A percentile compares a stretch with the other conserved stretches of the same genome.
Conservation (phyloP, 768 basidiomycete species). For the Mycena pura region DNA sequence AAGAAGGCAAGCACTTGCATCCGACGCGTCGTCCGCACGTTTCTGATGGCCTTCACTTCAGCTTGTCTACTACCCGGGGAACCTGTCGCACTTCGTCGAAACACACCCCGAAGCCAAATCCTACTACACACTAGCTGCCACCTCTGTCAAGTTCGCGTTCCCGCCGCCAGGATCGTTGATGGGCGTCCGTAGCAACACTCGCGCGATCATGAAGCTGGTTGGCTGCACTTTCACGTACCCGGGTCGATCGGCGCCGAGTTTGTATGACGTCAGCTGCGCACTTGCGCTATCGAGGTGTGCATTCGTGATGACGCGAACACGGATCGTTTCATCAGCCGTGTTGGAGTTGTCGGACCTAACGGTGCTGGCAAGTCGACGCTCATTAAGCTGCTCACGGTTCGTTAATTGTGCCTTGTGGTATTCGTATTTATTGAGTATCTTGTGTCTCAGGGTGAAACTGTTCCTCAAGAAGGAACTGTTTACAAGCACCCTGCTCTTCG, state of each 20-base stretch:
- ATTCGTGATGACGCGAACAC: no score
- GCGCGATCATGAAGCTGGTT: conserved; percentile 92
- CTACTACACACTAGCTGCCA: conserved; percentile 95
- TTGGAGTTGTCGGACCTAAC: conserved; percentile 91
- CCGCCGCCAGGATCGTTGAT: conserved; percentile 95
- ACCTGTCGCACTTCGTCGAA: conserved; percentile 88
- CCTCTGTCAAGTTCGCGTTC: conserved; percentile 94
- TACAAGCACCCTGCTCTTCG: conserved; percentile 95
- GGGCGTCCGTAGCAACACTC: conserved; percentile 95
- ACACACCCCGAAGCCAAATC: conserved; percentile 93
- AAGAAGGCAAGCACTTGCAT: conserved; percentile 76
- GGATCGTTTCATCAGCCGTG: conserved; percentile 68
- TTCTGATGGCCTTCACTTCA: conserved; percentile 42
- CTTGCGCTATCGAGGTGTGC: conserved; percentile 89
- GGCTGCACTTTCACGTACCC: conserved; percentile 96
- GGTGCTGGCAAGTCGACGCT: conserved; percentile 97
- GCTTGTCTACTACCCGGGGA: conserved; percentile 94
- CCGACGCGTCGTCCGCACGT: conserved; percentile 17
- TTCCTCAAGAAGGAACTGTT: conserved; percentile 89
- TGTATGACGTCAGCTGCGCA: conserved; percentile 89
- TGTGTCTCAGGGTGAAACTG: conserved; percentile 76
- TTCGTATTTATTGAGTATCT: conserved; percentile 13
- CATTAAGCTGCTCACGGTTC: conserved; percentile 89
- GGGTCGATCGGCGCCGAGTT: conserved; percentile 77
- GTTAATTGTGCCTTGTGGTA: conserved; percentile 28